Evolutionary conservation across 305 asterid species (phyloP), one percentile per base, ranked within the genome.

Genomic region (Petunia hybrid): DNA sequence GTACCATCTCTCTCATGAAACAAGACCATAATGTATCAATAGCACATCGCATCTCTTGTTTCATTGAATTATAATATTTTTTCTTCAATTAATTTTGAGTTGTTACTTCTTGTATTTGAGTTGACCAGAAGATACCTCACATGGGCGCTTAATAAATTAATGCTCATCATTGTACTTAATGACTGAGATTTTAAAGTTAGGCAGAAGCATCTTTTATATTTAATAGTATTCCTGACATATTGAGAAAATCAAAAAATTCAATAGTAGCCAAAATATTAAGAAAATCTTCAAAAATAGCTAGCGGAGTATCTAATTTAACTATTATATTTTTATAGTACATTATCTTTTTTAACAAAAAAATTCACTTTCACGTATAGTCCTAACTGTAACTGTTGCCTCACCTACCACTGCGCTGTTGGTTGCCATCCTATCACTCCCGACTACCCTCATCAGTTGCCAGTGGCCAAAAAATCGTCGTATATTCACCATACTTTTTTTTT

Each of bases 141-240:
- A 73, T 73, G 78, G 45, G 35, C 78, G 62, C 4, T 73, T 73
- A 35, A 48, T 73, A 73, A 22, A 48, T 35, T 48, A 73, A 73
- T 73, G 43, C 36, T 48, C 48, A 48, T 73, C 3, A 73, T 73
- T 73, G 78, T 73, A 73, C 78, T 73, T 51, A 22, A 36, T 51
- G 63, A 46, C 36, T 71, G 43, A 71, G 31, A 22, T 22, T 48
- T 71, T 16, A 71, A 71, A 71, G 42, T 39, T 71, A 59, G 77
- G 60, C 42, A 43, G 56, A 68, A 45, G 14, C 77, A 46, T 70
- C 3, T 22, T 35, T 22, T 35, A 73, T 73, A 73, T 51, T 51
- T 71, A 71, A 5, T 70, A 51, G 14, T 51, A 51, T 51, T 51
- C 56, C 56, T 13, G 13, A 51, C 4, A 51, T 51, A 8, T 51